Conservation (phyloP, 768 basidiomycete genomes). For the Epithele typhae region DNA sequence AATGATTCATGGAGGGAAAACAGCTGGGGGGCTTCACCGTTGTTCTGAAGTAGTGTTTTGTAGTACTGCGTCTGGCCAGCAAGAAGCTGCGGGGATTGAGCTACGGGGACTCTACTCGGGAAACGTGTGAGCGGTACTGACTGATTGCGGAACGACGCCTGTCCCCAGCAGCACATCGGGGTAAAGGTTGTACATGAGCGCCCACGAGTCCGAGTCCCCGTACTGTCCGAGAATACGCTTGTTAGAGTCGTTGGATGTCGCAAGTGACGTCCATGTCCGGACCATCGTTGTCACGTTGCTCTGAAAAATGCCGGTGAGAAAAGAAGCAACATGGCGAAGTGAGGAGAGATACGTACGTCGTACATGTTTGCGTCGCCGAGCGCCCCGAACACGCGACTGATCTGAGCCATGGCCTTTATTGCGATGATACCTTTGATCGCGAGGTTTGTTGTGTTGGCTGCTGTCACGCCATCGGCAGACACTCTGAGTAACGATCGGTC, state of each 20-base stretch:
- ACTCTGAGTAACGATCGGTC: not conserved
- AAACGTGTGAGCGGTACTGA: not conserved
- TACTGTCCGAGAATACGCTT: conserved; percentile 8
- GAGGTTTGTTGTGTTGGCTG: conserved; percentile 60
- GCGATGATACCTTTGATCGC: conserved; percentile 52
- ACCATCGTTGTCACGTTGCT: conserved; percentile 5
- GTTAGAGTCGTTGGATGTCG: not conserved
- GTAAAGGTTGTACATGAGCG: conserved; percentile 16
- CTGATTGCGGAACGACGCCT: conserved; percentile 3
- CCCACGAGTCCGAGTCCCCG: conserved; percentile 11
- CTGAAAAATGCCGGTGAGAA: not conserved
- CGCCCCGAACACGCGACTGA: not conserved
- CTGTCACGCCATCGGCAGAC: conserved; percentile 3
- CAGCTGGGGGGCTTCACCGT: no score
- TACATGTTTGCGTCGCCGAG: conserved; percentile 50
- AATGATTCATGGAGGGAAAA: no score
- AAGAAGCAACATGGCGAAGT: conserved; percentile 5
- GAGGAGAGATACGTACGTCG: not conserved
- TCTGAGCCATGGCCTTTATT: conserved; percentile 27
- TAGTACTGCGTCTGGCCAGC: conserved; percentile 8
- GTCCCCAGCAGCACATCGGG: conserved; percentile 11
- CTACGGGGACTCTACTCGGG: not conserved
- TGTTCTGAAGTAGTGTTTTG: not conserved
- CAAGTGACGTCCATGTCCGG: not conserved
- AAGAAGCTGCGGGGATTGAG: not conserved